Percentiles rank a stretch among this genome's conserved stretches.
Evolutionary conservation across 169 alveolate species (phyloP).

Genomic region (Eimeria mitis): DNA sequence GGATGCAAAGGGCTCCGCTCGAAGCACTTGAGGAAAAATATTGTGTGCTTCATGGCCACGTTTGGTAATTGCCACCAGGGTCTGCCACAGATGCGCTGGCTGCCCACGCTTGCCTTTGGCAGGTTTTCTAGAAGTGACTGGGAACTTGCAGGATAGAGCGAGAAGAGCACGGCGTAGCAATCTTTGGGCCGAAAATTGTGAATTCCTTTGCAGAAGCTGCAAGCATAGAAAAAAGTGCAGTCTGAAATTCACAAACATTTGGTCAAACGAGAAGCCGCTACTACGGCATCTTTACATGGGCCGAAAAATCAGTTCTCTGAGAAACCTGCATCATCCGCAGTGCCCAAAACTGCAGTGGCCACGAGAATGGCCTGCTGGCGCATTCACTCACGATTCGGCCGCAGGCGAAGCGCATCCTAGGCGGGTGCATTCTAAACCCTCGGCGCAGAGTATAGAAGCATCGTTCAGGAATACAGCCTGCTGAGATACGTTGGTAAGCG

Average conservation of each 20-base stretch:
- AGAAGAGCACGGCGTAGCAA: constrained; percentile 63
- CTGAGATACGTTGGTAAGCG: constrained; percentile 68
- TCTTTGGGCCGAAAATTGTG: constrained; percentile 77
- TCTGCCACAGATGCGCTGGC: background rate
- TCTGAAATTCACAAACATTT: background rate
- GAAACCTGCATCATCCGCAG: background rate
- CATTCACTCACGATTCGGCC: constrained; percentile 31
- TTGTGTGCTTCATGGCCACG: background rate
- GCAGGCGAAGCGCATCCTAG: constrained; percentile 41
- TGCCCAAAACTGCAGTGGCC: too few relatives aligned
- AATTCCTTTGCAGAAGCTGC: constrained; percentile 63
- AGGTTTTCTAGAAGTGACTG: constrained; percentile 26
- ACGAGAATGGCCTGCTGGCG: background rate
- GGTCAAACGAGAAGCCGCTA: background rate
- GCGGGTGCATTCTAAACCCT: constrained; percentile 78
- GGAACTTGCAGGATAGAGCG: constrained; percentile 52
- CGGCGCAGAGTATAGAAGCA: constrained; percentile 70
- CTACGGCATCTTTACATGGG: background rate
- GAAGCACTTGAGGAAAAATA: background rate
- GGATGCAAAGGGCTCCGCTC: background rate
- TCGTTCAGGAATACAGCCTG: constrained; percentile 69
- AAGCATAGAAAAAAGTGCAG: background rate
- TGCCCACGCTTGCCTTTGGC: constrained; percentile 15
- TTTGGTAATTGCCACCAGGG: background rate
- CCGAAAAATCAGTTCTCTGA: background rate